These are phyloP conservation scores for Zostera marina DNA, from an alignment of 116 monocot genomes.

Conservation along the genomic window DNA sequence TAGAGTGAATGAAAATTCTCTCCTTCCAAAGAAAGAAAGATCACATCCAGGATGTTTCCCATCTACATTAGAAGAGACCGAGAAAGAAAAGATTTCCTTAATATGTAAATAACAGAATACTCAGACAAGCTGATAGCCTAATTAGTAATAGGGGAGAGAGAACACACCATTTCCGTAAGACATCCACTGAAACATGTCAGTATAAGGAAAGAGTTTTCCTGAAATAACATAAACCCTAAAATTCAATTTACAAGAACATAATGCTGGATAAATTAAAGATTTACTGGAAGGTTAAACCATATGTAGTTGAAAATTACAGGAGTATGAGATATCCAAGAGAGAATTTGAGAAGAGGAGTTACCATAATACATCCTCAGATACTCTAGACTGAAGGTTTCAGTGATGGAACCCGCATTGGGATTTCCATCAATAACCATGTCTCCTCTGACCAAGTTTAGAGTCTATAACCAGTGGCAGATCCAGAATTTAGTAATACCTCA, in stretches of 20 bases:
- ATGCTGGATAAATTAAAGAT: neutral
- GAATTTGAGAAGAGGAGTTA: slow-evolving; percentile 18
- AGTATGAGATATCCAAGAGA: too few relatives aligned
- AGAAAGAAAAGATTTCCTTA: neutral
- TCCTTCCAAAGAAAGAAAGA: slow-evolving; percentile 53
- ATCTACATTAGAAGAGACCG: slow-evolving; percentile 31
- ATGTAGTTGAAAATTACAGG: neutral
- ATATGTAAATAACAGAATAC: neutral
- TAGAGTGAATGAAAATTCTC: slow-evolving; percentile 89
- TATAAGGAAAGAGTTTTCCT: slow-evolving; percentile 89
- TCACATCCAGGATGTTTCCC: slow-evolving; percentile 92
- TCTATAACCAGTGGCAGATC: too few relatives aligned
- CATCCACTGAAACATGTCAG: slow-evolving; percentile 84
- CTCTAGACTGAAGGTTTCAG: slow-evolving; percentile 34
- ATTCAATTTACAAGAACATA: too few relatives aligned
- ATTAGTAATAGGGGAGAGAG: too few relatives aligned
- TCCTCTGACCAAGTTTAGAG: too few relatives aligned
- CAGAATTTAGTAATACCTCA: too few relatives aligned
- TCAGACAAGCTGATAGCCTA: too few relatives aligned
- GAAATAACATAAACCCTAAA: slow-evolving; percentile 12
- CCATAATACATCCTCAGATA: slow-evolving; percentile 81
- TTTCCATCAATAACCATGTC: slow-evolving; percentile 57
- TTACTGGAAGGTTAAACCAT: neutral
- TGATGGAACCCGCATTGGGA: slow-evolving; percentile 2
- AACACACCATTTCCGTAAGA: slow-evolving; percentile 84